These are phyloP conservation scores for Suillus bovinus DNA, from an alignment of 768 basidiomycete species.

Conservation along the genomic window DNA sequence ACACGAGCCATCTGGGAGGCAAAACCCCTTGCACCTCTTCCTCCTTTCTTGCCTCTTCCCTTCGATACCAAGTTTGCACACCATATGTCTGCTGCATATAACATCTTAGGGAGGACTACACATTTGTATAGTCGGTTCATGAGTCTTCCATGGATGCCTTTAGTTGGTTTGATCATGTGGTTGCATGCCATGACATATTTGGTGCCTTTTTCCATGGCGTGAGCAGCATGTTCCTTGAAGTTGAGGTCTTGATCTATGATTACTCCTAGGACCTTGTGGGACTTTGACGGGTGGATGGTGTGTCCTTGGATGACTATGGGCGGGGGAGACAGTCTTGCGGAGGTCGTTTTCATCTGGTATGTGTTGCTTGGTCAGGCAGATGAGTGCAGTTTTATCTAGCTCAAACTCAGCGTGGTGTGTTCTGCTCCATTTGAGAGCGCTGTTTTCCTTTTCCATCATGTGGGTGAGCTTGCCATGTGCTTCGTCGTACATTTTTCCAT, in stretches of 20 bases:
- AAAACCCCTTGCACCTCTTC: not conserved
- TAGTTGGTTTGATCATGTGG: not conserved
- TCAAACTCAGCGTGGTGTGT: not conserved
- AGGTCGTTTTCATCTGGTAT: too few relatives aligned
- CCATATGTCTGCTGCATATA: not conserved
- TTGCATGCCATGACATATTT: not conserved
- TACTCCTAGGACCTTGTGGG: not conserved
- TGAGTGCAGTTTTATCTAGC: not conserved
- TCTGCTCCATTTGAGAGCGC: not conserved
- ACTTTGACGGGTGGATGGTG: not conserved
- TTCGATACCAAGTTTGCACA: not conserved
- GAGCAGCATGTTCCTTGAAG: too few relatives aligned
- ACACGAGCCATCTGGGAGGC: not conserved
- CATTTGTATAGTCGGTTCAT: not conserved
- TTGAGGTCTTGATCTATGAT: not conserved
- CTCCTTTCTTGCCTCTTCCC: not conserved
- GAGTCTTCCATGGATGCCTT: not conserved
- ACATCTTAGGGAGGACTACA: not conserved
- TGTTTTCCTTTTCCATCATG: not conserved
- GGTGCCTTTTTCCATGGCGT: not conserved
- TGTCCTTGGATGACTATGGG: too few relatives aligned
- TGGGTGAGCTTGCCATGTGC: fast-evolving
- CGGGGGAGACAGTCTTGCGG: too few relatives aligned
- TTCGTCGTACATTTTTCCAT: not conserved
- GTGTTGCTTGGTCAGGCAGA: too few relatives aligned